Evolutionary conservation across 108 stramenopile genomes (phyloP), one percentile per base, ranked within the genome.

Genomic region (Cyclostephanos tholiformis): DNA sequence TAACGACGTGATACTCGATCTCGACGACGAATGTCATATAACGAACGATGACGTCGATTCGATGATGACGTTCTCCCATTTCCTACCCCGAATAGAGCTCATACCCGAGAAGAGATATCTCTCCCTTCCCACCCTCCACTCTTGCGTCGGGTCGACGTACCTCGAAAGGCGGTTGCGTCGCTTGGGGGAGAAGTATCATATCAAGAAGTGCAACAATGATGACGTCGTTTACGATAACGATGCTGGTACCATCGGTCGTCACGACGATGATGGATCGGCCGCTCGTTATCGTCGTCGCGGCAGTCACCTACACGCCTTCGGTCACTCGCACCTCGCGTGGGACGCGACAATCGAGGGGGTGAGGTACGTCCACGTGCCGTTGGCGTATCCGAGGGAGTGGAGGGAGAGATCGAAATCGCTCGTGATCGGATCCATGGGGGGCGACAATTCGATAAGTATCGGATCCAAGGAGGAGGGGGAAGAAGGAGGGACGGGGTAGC

Each of bases 311-410:
- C 80, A 81, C 71, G 75, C 75, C 0, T 81, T 81, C 65, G 80
- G 80, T 20, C 80, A 81, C 52, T 59, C 75, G 13, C 80, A 81
- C 32, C 56, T 81, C 12, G 44, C 75, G 22, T 81, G 75, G 69
- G 80, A 81, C 65, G 61, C 70, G 35, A 52, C n/a, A 2, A 58
- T 81, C 22, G 61, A 76, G 22, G 57, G 67, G 22, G 70, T 81
- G 2, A 17, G 80, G 27, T 81, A 81, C 27, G 65, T 81, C 9
- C 80, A 81, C 22, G 75, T 67, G 2, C 75, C 80, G 12, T 48
- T 81, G 19, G 80, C 80, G 1, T 81, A 81, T 71, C 80, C 80
- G n/a, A 71, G 65, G 38, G 80, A 81, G 56, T 81, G 80, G 80
- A 75, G 76, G 30, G 64, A 81, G 41, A 46, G 80, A 35, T 50